Evolutionary conservation across 2,329 filamentous ascomycete genomes (phyloP).

Genomic region (Leptographium lundbergii): DNA sequence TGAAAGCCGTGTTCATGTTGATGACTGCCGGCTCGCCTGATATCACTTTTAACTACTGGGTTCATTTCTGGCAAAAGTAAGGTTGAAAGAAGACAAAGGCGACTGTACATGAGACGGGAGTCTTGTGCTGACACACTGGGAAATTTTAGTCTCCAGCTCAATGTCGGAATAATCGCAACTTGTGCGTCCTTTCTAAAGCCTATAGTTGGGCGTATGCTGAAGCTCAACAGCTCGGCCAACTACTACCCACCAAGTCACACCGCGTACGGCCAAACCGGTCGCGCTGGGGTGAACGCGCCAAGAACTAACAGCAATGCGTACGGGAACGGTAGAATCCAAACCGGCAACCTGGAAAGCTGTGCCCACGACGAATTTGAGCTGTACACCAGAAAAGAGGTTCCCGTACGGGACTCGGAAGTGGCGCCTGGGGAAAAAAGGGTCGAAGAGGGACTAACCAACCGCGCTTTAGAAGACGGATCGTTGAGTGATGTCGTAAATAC

Average conservation of each 20-base stretch:
- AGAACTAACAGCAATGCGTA: not conserved
- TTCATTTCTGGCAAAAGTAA: slow-evolving; percentile 5
- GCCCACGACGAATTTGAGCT: not conserved
- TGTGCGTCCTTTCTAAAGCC: slow-evolving; percentile 16
- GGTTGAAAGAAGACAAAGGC: not conserved
- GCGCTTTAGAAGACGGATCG: not conserved
- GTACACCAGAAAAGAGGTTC: not conserved
- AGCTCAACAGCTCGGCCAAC: slow-evolving; percentile 1
- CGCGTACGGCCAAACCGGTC: not conserved
- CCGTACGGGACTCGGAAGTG: not conserved
- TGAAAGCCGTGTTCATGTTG: slow-evolving; percentile 19
- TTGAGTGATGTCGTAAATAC: not conserved
- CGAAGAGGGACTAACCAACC: not conserved
- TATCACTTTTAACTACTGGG: slow-evolving; percentile 11
- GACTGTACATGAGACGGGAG: not conserved
- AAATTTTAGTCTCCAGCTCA: slow-evolving; percentile 14
- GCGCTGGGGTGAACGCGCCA: not conserved
- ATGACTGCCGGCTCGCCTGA: slow-evolving; percentile 17
- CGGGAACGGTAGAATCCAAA: not conserved
- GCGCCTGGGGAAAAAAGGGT: not conserved
- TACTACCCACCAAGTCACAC: not conserved
- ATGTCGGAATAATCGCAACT: slow-evolving; percentile 15
- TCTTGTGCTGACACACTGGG: not conserved
- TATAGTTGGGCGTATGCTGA: slow-evolving; percentile 11
- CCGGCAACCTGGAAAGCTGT: not conserved